These are phyloP conservation scores for Knufia fluminis DNA, from an alignment of 2,329 filamentous ascomycete species.

Conservation along the genomic window DNA sequence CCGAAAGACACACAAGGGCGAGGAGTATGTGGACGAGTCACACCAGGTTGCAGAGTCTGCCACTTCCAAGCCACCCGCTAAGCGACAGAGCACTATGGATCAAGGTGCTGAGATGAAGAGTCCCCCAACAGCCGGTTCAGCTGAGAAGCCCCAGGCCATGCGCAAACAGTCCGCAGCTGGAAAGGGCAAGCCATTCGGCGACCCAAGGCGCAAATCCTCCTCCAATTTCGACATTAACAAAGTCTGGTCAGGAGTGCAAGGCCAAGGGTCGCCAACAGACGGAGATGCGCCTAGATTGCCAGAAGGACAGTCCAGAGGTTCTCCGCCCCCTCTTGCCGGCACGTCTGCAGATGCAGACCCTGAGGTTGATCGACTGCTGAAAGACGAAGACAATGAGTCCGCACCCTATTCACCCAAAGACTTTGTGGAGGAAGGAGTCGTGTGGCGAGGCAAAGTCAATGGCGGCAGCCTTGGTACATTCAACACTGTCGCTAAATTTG, in stretches of 20 bases:
- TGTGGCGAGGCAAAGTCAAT: slow-evolving; percentile 67
- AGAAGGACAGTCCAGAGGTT: slow-evolving; percentile 38
- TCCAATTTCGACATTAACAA: slow-evolving; percentile 75
- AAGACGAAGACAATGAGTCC: slow-evolving; percentile 71
- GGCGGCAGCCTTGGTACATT: slow-evolving; percentile 75
- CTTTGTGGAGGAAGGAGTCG: slow-evolving; percentile 57
- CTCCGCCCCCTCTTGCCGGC: slow-evolving; percentile 26
- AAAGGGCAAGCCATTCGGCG: slow-evolving; percentile 24
- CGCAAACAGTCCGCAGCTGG: slow-evolving; percentile 26
- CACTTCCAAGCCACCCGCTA: slow-evolving; percentile 38
- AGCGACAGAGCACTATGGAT: slow-evolving; percentile 23
- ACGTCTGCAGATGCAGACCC: slow-evolving; percentile 54
- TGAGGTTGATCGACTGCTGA: slow-evolving; percentile 80
- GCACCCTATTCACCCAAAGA: slow-evolving; percentile 78
- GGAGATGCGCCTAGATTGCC: slow-evolving; percentile 31
- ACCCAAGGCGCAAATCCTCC: slow-evolving; percentile 42
- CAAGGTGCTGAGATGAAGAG: slow-evolving; percentile 30
- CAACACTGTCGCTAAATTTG: slow-evolving; percentile 65
- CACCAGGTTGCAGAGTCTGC: slow-evolving; percentile 35
- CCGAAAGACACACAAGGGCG: slow-evolving; percentile 86
- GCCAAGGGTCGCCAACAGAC: slow-evolving; percentile 34
- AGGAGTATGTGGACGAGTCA: slow-evolving; percentile 78
- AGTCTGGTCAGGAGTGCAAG: slow-evolving; percentile 66
- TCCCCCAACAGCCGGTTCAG: slow-evolving; percentile 13
- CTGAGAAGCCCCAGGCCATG: slow-evolving; percentile 26